A percentile compares a stretch with the other conserved stretches of the same genome.
These are phyloP conservation scores for Papiliotrema flavescens DNA, from an alignment of 1,284 basidiomycete genomes.

Conservation along the genomic window DNA sequence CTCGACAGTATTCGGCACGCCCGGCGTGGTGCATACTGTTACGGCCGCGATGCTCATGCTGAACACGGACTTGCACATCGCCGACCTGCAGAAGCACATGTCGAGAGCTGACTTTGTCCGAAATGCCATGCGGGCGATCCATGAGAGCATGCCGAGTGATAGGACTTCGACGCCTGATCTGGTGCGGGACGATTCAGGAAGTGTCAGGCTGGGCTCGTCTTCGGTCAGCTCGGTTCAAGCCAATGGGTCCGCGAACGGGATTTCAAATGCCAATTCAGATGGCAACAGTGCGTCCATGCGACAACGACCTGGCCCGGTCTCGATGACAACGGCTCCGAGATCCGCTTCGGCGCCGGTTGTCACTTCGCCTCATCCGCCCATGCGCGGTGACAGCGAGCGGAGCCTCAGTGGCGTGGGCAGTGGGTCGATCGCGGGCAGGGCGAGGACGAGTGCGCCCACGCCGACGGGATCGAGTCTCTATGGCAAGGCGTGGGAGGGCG, in stretches of 20 bases:
- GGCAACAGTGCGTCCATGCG: slow-evolving; percentile 4
- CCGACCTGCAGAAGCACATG: slow-evolving; percentile 85
- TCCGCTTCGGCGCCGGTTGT: slow-evolving; percentile 34
- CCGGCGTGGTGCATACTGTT: slow-evolving; percentile 86
- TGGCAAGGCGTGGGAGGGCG: slow-evolving; percentile 63
- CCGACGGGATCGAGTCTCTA: slow-evolving; percentile 32
- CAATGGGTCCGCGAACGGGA: too few relatives aligned
- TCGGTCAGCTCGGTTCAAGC: slow-evolving; percentile 7
- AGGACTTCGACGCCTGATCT: slow-evolving; percentile 60
- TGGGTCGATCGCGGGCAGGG: slow-evolving; percentile 1
- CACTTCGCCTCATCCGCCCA: slow-evolving; percentile 5
- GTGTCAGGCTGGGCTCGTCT: slow-evolving; percentile 14
- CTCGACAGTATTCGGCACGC: slow-evolving; percentile 68
- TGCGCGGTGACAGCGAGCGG: background rate
- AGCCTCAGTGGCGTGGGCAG: background rate
- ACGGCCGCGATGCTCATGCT: slow-evolving; percentile 89
- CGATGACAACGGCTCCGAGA: slow-evolving; percentile 13
- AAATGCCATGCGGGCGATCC: slow-evolving; percentile 84
- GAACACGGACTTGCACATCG: slow-evolving; percentile 96
- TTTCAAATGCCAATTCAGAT: too few relatives aligned
- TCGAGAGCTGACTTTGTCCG: slow-evolving; percentile 87
- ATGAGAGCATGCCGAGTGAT: slow-evolving; percentile 34
- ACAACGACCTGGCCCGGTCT: background rate
- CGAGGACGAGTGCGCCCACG: slow-evolving; percentile 29
- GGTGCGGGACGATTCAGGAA: slow-evolving; percentile 58